These are phyloP conservation scores for Blepharisma stoltei DNA, from an alignment of 73 alveolate species.

Conservation along the genomic window DNA sequence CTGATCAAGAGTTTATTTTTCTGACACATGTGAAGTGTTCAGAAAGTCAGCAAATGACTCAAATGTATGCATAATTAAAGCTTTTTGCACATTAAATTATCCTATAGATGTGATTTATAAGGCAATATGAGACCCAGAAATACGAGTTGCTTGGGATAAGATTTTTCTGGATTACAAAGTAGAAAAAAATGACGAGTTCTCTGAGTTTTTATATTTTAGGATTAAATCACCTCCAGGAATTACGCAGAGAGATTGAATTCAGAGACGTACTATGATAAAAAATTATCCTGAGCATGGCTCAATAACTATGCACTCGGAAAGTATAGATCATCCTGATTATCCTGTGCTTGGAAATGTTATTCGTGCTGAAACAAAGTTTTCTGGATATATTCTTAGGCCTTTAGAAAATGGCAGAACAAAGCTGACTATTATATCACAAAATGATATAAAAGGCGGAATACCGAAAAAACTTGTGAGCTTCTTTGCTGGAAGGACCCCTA, in stretches of 20 bases:
- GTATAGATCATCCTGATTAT: slow-evolving; percentile 70
- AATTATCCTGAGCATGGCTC: slow-evolving; percentile 80
- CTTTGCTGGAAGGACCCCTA: slow-evolving; percentile 86
- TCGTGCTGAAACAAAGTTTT: slow-evolving; percentile 84
- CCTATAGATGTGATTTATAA: slow-evolving; percentile 32
- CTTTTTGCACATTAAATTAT: slow-evolving; percentile 15
- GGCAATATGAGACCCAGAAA: slow-evolving; percentile 41
- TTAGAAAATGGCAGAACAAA: slow-evolving; percentile 56
- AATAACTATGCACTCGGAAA: slow-evolving; percentile 71
- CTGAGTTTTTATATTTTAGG: slow-evolving; percentile 74
- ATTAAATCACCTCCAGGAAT: slow-evolving; percentile 79
- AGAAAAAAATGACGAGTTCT: slow-evolving; percentile 70
- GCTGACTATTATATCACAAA: slow-evolving; percentile 75
- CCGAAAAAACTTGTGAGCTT: slow-evolving; percentile 81
- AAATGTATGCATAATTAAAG: slow-evolving; percentile 19
- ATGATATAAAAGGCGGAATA: slow-evolving; percentile 81
- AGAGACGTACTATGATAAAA: slow-evolving; percentile 72
- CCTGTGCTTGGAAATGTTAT: slow-evolving; percentile 69
- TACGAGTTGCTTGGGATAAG: slow-evolving; percentile 67
- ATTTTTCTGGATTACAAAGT: slow-evolving; percentile 65
- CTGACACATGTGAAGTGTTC: background rate
- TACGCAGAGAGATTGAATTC: slow-evolving; percentile 83
- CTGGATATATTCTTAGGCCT: slow-evolving; percentile 87
- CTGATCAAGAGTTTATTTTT: no score
- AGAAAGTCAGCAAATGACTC: background rate